These are phyloP conservation scores for Lathyrus aphaca DNA, from an alignment of 306 rosid genomes.

Conservation along the genomic window DNA sequence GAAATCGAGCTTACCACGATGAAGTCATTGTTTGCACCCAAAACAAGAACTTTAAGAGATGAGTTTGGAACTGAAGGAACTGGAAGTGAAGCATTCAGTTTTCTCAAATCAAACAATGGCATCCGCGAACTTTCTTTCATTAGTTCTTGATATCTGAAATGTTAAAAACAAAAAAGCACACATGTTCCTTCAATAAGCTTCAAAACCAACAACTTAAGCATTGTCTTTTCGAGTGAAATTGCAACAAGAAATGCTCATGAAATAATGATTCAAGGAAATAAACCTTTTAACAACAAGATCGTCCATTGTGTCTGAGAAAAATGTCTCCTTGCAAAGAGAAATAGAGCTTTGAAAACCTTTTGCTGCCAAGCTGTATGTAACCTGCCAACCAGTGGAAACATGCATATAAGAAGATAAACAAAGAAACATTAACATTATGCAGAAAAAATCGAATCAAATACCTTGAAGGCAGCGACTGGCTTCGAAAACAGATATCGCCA, in stretches of 20 bases:
- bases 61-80: conserved; percentile 65
- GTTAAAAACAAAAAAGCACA: conserved; percentile 26
- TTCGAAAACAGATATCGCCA: conserved; percentile 83
- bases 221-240: conserved; percentile 16
- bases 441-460: conserved; percentile 40
- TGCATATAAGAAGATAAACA: conserved; percentile 31
- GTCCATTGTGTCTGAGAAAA: conserved; percentile 77
- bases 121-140: conserved; percentile 94
- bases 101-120: conserved; percentile 87
- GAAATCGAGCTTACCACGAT: conserved; percentile 62
- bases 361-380: conserved; percentile 85
- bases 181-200: conserved; percentile 5
- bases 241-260: conserved; percentile 2
- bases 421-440: conserved; percentile 30
- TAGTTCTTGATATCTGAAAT: conserved; percentile 76
- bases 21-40: conserved; percentile 85
- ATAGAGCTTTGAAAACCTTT: conserved; percentile 86
- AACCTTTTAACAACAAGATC: conserved; percentile 79
- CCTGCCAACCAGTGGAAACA: conserved; percentile 51
- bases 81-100: conserved; percentile 88
- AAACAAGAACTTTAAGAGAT: conserved; percentile 64
- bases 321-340: conserved; percentile 85
- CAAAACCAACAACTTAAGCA: conserved; percentile 21
- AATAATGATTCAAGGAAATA: conserved; percentile 29
- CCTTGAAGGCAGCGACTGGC: conserved; percentile 91